A percentile compares a stretch with the other conserved stretches of the same genome.
phyloP scores from a whole-genome alignment of 148 eudicot genomes.

The Vaccinium vitisidaea region DNA sequence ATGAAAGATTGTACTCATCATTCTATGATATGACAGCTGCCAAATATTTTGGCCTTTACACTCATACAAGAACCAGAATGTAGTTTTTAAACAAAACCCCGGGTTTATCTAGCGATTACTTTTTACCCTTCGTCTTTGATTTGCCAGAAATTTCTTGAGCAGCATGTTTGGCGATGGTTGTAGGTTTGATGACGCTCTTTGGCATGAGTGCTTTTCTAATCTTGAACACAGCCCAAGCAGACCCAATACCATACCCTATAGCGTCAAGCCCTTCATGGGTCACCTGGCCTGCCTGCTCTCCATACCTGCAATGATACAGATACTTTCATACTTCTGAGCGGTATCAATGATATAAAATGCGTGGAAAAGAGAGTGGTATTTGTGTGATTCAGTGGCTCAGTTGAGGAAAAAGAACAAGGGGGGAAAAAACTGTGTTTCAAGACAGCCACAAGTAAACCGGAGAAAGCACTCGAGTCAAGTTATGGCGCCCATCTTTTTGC shows the following conservation, averaged over 20 bases:
- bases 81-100: background rate
- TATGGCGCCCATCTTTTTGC: background rate
- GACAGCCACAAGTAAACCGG: background rate
- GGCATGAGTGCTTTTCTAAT: conserved; percentile 79
- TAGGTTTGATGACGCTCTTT: conserved; percentile 62
- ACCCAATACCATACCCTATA: conserved; percentile 79
- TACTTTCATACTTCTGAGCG: background rate
- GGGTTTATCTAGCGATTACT: conserved; percentile 5
- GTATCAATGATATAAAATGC: background rate
- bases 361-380: background rate
- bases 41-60: background rate
- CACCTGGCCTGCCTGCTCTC: conserved; percentile 67
- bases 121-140: conserved; percentile 21
- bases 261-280: conserved; percentile 67
- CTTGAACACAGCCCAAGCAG: conserved; percentile 91
- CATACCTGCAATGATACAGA: conserved; percentile 42
- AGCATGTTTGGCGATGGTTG: conserved; percentile 65
- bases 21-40: background rate
- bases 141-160: conserved; percentile 29
- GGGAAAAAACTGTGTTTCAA: background rate
- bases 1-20: background rate
- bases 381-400: background rate
- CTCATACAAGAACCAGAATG: background rate
- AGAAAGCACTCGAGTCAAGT: background rate
- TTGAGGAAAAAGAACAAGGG: background rate